phyloP scores from a whole-genome alignment of 2,329 filamentous ascomycete genomes.

The Fonsecaea erecta region DNA sequence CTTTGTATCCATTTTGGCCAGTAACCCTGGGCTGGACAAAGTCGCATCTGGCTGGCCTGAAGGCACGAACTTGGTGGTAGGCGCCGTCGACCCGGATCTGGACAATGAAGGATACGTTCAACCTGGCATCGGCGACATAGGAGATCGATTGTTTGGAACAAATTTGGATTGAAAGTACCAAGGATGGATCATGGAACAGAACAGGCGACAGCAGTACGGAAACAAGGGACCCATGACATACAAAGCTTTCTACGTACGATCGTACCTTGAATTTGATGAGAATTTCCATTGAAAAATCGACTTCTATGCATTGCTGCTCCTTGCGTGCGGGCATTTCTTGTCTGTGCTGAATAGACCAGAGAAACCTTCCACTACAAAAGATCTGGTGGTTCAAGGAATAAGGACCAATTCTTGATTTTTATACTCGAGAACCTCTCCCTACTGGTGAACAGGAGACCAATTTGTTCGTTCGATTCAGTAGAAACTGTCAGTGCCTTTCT shows the following conservation, averaged over 20 bases:
- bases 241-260: too few species aligned
- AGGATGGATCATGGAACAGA: not conserved
- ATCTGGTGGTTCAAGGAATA: too few species aligned
- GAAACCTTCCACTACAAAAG: too few species aligned
- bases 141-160: constrained; percentile 74
- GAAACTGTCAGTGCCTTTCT: not conserved
- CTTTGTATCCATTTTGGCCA: constrained; percentile 74
- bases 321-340: too few species aligned
- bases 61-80: constrained; percentile 69
- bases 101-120: constrained; percentile 82
- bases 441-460: not conserved
- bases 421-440: not conserved
- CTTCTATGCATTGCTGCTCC: too few species aligned
- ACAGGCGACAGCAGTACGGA: not conserved
- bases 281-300: too few species aligned
- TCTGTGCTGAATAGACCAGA: too few species aligned
- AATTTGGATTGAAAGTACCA: constrained; percentile 8
- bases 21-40: constrained; percentile 67
- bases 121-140: constrained; percentile 86
- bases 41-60: constrained; percentile 74
- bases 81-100: constrained; percentile 73
- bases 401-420: not conserved
- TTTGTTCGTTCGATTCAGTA: not conserved
- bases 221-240: too few species aligned
- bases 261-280: too few species aligned